phyloP scores from a whole-genome alignment of 2,329 filamentous ascomycete species.

The Chaetomium strumarium region DNA sequence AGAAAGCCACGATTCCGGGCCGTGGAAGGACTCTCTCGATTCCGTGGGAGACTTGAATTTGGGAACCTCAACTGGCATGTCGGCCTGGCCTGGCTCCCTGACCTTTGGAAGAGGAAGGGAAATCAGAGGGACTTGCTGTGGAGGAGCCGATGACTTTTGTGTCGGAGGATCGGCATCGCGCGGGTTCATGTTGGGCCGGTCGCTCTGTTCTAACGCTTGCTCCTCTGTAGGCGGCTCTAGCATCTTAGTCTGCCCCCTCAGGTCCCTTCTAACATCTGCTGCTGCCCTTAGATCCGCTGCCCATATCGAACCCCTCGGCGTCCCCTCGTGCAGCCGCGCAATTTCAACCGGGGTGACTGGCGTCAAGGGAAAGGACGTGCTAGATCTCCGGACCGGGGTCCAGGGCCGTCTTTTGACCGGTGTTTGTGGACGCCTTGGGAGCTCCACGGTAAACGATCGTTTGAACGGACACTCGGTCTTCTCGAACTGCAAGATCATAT shows the following conservation, averaged over 20 bases:
- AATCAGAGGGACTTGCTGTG: slow-evolving; percentile 34
- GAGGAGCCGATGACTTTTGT: slow-evolving; percentile 17
- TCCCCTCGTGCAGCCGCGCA: slow-evolving; percentile 16
- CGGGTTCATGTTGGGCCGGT: not conserved
- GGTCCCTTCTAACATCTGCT: not conserved
- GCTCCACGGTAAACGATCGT: slow-evolving; percentile 65
- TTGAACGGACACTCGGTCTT: slow-evolving; percentile 83
- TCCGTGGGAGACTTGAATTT: slow-evolving; percentile 37
- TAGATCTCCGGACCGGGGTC: slow-evolving; percentile 45
- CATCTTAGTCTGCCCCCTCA: slow-evolving; percentile 6
- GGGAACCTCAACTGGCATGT: slow-evolving; percentile 26
- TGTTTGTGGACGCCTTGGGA: slow-evolving; percentile 62
- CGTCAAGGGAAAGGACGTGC: slow-evolving; percentile 25
- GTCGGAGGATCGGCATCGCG: not conserved
- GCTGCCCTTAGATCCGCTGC: slow-evolving; percentile 9
- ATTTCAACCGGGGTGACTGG: slow-evolving; percentile 24
- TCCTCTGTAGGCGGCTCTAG: slow-evolving; percentile 6
- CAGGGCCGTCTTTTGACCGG: slow-evolving; percentile 64
- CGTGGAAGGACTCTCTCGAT: slow-evolving; percentile 50
- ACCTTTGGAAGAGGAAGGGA: slow-evolving; percentile 31
- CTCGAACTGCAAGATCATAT: slow-evolving; percentile 74
- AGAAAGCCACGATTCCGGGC: slow-evolving; percentile 47
- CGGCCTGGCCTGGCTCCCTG: slow-evolving; percentile 19
- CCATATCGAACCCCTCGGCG: slow-evolving; percentile 15
- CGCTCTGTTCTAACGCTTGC: not conserved